These are phyloP conservation scores for Paxillus rubicundulus DNA, from an alignment of 768 basidiomycete genomes.

Conservation along the genomic window DNA sequence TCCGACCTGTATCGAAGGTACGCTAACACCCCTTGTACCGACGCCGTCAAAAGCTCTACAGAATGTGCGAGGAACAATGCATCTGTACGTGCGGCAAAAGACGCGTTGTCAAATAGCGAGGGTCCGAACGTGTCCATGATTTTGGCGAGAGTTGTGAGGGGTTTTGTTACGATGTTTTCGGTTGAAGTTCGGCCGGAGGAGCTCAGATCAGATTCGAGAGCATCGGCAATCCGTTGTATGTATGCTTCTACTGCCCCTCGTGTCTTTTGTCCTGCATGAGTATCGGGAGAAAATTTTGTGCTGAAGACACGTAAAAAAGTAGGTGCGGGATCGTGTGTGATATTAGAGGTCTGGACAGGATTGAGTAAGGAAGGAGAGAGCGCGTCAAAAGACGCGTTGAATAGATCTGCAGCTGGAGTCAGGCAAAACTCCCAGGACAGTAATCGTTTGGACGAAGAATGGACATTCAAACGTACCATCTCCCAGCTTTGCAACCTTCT, in stretches of 20 bases:
- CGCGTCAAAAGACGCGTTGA: constrained; percentile 46
- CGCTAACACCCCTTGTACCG: constrained; percentile 45
- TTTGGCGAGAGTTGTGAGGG: constrained; percentile 35
- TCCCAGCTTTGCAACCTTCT: constrained; percentile 38
- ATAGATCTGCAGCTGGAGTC: constrained; percentile 37
- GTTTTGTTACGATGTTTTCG: neutral
- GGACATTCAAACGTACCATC: constrained; percentile 37
- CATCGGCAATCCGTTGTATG: constrained; percentile 22
- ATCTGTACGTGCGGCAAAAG: constrained; percentile 46
- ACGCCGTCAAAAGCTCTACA: constrained; percentile 37
- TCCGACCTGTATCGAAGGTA: constrained; percentile 42
- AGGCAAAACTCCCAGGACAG: constrained; percentile 22
- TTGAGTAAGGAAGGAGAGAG: constrained; percentile 28
- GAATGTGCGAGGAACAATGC: constrained; percentile 38
- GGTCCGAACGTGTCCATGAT: constrained; percentile 53
- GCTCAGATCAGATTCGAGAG: constrained; percentile 14
- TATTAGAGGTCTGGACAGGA: neutral
- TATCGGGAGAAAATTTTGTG: constrained; percentile 31
- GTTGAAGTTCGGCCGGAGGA: neutral
- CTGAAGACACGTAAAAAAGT: constrained; percentile 46
- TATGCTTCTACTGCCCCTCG: constrained; percentile 15
- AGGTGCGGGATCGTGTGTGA: constrained; percentile 35
- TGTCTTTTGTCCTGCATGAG: constrained; percentile 14
- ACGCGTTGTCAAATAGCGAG: constrained; percentile 44
- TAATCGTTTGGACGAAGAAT: constrained; percentile 22